Evolutionary conservation across 495 filamentous ascomycete genomes (phyloP), one percentile per base, ranked within the genome.

Genomic region (Thermothielavioides terrestris): DNA sequence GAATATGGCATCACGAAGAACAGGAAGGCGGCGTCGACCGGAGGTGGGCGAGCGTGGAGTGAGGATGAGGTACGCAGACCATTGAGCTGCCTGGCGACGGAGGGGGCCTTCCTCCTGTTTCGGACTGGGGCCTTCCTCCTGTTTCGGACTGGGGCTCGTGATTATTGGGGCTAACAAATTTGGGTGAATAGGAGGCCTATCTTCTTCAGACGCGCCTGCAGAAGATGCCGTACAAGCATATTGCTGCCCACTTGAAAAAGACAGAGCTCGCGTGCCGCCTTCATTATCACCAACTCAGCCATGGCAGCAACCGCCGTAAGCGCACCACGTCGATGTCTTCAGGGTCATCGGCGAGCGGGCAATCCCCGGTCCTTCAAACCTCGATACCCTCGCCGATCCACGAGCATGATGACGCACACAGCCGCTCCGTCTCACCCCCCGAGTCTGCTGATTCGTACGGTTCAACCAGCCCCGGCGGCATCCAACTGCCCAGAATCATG

Each of bases 171-270:
- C 49, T 59, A 41, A 64, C 56, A 37, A n/a, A 14, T 31, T 21
- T 4, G 11, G 26, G 17, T 26, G 9, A 49, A 55, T 56, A 89
- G 85, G 86, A 90, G 71, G 77, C 82, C n/a, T 90, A 89, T 64
- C 80, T 90, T 31, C 77, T 90, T 53, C 84, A 87, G 62, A 89
- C 85, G 51, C 82, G 86, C 34, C 77, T 84, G 63, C 84, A 89
- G 55, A 89, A 89, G 69, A 86, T 89, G 80, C 85, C 86, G 1
- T 90, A 90, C 68, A 90, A 90, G 76, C 86, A 89, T 57, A 90
- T 90, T 60, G 86, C 86, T 49, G 78, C 80, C 49, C 81, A 88
- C 56, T 68, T 90, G 52, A 87, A 88, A 67, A 90, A 90, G 73
- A 90, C 86, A 4, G 86, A 90, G 71, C 70, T 90, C 50, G 86